Conservation (phyloP, 2,329 filamentous ascomycete genomes). For the Botrytis squamosa region DNA sequence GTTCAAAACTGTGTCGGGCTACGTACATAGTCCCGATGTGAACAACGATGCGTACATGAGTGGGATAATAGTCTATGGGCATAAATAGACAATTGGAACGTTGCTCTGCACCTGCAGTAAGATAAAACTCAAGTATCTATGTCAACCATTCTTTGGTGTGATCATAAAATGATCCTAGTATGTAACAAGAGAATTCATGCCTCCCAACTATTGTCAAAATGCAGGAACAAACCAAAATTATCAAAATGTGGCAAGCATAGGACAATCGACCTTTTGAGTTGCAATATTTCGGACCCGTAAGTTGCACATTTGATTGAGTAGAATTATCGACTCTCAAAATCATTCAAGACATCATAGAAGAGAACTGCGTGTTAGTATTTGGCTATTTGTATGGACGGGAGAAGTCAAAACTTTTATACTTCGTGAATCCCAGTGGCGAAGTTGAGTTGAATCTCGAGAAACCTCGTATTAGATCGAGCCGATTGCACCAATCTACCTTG, state of each 20-base stretch:
- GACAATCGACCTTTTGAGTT: background rate
- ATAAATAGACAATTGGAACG: constrained; percentile 16
- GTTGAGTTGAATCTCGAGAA: background rate
- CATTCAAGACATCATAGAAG: background rate
- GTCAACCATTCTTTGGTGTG: background rate
- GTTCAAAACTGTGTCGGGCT: background rate
- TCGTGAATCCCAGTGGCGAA: background rate
- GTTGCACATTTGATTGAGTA: background rate
- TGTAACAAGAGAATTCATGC: background rate
- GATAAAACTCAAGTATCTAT: background rate
- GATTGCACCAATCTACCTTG: background rate
- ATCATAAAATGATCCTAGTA: background rate
- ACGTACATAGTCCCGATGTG: background rate
- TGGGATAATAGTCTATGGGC: background rate
- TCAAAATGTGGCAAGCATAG: background rate
- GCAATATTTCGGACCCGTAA: background rate
- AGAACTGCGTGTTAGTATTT: background rate
- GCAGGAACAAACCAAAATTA: background rate
- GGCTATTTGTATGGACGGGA: background rate
- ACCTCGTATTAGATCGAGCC: background rate
- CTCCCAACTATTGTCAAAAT: background rate
- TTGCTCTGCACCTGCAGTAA: constrained; percentile 18
- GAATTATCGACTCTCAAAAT: background rate
- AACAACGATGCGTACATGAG: background rate
- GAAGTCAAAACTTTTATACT: background rate